Conservation (phyloP, 495 filamentous ascomycete genomes). For the Podospora fimiseda region DNA sequence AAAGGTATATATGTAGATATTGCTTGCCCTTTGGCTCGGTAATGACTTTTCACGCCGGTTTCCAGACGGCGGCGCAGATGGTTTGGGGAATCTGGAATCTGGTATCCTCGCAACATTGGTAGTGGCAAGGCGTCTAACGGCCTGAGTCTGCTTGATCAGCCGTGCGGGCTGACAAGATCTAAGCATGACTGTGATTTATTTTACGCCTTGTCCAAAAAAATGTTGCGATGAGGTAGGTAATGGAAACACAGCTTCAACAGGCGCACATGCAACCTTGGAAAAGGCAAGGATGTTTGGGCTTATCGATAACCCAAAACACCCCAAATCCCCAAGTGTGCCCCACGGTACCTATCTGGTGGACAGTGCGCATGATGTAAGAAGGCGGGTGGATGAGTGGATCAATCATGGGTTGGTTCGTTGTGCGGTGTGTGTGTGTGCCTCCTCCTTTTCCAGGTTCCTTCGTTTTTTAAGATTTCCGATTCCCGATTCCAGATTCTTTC, state of each 20-base stretch:
- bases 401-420: too few species aligned
- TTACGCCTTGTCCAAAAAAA: not conserved
- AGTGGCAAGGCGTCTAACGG: not conserved
- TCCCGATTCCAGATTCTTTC: not conserved
- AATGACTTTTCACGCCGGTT: not conserved
- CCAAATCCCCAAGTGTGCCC: too few species aligned
- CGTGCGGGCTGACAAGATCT: conserved; percentile 22
- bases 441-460: too few species aligned
- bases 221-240: not conserved
- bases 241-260: too few species aligned
- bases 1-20: not conserved
- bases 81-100: too few species aligned
- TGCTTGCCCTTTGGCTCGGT: conserved; percentile 14
- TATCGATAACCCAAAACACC: not conserved
- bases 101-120: not conserved
- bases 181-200: conserved; percentile 24
- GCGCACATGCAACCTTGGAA: not conserved
- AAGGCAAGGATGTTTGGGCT: not conserved
- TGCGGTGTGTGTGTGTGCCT: too few species aligned
- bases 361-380: not conserved
- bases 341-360: too few species aligned
- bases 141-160: conserved; percentile 13
- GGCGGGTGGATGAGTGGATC: not conserved
- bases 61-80: not conserved
- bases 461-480: too few species aligned